These are phyloP conservation scores for Cladophialophora bantiana DNA, from an alignment of 2,329 filamentous ascomycete genomes.

Conservation along the genomic window DNA sequence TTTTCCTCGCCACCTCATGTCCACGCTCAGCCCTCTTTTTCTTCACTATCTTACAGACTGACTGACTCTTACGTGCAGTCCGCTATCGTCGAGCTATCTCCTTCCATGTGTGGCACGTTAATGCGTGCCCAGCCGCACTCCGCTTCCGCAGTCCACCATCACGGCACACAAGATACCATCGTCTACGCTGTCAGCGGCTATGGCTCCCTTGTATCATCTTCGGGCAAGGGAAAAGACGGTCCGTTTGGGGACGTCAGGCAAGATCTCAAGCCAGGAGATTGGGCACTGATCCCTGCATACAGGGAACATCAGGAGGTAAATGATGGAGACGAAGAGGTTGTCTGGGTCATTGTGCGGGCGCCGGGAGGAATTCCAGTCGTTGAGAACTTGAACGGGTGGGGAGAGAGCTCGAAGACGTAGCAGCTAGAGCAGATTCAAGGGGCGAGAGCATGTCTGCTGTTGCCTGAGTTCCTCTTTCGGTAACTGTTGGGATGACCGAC, in stretches of 20 bases:
- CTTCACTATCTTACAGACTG: not conserved
- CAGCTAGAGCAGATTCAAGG: not conserved
- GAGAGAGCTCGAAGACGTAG: constrained; percentile 42
- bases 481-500: too few species aligned
- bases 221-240: constrained; percentile 48
- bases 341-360: constrained; percentile 71
- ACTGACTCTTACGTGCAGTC: constrained; percentile 43
- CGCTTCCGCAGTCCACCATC: constrained; percentile 70
- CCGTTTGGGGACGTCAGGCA: constrained; percentile 62
- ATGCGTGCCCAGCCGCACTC: constrained; percentile 70
- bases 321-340: constrained; percentile 67
- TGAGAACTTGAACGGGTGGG: constrained; percentile 69
- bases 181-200: constrained; percentile 69
- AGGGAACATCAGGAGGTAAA: constrained; percentile 75
- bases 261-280: constrained; percentile 68
- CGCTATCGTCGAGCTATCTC: constrained; percentile 69
- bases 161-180: constrained; percentile 72
- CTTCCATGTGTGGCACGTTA: constrained; percentile 70
- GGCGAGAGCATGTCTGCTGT: too few species aligned
- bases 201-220: constrained; percentile 61
- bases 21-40: not conserved
- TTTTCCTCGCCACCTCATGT: not conserved
- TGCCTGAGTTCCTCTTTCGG: too few species aligned
- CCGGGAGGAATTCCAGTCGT: constrained; percentile 65
- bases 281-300: constrained; percentile 73